A percentile compares a stretch with the other conserved stretches of the same genome.
phyloP scores from a whole-genome alignment of 2,329 filamentous ascomycete species.

The Microsporum audouinii region DNA sequence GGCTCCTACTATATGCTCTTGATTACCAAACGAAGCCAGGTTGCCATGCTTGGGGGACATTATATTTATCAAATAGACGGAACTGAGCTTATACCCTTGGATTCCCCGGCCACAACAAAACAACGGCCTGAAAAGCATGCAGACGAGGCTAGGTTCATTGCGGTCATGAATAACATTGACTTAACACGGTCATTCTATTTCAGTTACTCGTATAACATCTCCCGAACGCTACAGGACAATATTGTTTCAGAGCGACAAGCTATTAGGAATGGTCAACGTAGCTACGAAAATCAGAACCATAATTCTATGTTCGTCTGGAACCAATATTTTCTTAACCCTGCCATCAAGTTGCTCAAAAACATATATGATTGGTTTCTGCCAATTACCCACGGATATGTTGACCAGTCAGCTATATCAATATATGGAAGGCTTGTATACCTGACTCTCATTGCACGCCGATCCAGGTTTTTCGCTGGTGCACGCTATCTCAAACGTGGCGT shows the following conservation, averaged over 20 bases:
- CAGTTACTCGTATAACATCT: conserved; percentile 96
- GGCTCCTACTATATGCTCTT: conserved; percentile 94
- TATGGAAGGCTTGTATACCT: conserved; percentile 86
- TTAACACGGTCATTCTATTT: conserved; percentile 91
- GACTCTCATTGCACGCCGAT: conserved; percentile 83
- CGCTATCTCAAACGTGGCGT: conserved; percentile 88
- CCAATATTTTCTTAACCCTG: conserved; percentile 71
- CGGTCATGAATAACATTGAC: conserved; percentile 83
- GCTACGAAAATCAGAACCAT: conserved; percentile 61
- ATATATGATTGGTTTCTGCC: conserved; percentile 93
- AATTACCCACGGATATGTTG: conserved; percentile 90
- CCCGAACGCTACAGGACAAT: conserved; percentile 81
- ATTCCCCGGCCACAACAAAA: conserved; percentile 53
- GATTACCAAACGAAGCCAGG: conserved; percentile 90
- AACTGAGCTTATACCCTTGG: conserved; percentile 81
- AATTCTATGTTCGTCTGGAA: conserved; percentile 99
- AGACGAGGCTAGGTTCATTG: conserved; percentile 79
- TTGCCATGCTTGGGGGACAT: conserved; percentile 91
- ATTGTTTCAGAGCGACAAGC: conserved; percentile 68
- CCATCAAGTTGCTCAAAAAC: conserved; percentile 56
- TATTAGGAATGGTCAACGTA: conserved; percentile 53
- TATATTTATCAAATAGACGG: conserved; percentile 92
- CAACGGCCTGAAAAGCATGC: conserved; percentile 72
- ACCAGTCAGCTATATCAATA: conserved; percentile 73
- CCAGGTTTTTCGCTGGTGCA: conserved; percentile 85